Conservation (phyloP, 148 eudicot genomes). For the Rhododendron mucronatum region DNA sequence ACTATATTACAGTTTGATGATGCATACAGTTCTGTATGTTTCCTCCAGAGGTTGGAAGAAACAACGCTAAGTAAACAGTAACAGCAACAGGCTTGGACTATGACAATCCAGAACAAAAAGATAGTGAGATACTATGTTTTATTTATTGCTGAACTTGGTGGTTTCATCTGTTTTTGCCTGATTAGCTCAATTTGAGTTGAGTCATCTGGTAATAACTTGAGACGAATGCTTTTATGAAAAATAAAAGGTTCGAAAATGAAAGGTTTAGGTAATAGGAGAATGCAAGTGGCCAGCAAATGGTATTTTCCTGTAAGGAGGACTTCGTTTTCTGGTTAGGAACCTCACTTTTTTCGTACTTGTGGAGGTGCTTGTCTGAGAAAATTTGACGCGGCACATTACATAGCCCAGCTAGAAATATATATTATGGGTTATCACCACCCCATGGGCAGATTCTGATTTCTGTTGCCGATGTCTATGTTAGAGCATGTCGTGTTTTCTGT, state of each 20-base stretch:
- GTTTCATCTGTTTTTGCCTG: background rate
- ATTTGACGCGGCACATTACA: background rate
- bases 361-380: background rate
- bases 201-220: too few species aligned
- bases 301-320: background rate
- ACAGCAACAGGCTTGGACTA: too few species aligned
- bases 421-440: background rate
- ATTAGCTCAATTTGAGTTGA: background rate
- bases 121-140: too few species aligned
- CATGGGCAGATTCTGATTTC: background rate
- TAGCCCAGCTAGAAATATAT: background rate
- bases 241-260: background rate
- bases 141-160: background rate
- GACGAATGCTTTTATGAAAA: background rate
- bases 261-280: background rate
- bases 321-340: background rate
- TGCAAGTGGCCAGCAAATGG: background rate
- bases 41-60: slow-evolving; percentile 27
- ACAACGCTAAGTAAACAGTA: too few species aligned
- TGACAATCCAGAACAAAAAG: too few species aligned
- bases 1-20: slow-evolving; percentile 9
- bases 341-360: background rate
- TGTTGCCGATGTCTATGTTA: background rate
- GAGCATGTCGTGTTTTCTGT: background rate
- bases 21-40: slow-evolving; percentile 3